Conservation (phyloP, 345 rosid genomes). For the Citrus medica region DNA sequence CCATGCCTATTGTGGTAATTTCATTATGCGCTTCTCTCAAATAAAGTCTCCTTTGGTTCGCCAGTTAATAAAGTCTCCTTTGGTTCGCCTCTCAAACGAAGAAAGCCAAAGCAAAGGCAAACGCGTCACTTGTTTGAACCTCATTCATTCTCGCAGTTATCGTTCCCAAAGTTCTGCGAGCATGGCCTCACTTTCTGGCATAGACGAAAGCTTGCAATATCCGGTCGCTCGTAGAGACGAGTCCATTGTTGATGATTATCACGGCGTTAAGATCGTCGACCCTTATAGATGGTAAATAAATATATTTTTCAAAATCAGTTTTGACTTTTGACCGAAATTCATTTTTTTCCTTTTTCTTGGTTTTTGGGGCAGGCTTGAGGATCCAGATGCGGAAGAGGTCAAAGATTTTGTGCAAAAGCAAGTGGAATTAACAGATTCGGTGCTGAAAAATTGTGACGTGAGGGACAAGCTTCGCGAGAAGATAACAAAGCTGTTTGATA, state of each 20-base stretch:
- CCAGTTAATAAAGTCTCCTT: background rate
- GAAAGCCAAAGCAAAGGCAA: no score
- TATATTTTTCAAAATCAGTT: no score
- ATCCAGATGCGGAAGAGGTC: conserved; percentile 78
- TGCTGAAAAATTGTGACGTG: conserved; percentile 53
- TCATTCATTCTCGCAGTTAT: no score
- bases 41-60: background rate
- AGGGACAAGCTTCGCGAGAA: conserved; percentile 58
- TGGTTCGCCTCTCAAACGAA: background rate
- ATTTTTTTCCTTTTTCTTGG: no score
- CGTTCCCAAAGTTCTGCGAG: no score
- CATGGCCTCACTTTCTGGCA: conserved; percentile 20
- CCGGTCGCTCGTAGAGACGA: conserved; percentile 70
- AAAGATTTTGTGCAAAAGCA: conserved; percentile 74
- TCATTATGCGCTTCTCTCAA: background rate
- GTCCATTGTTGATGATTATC: conserved; percentile 70
- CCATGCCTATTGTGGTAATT: background rate
- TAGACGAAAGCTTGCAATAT: conserved; percentile 38
- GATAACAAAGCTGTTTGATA: conserved; percentile 65
- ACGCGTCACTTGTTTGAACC: background rate
- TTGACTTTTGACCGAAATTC: no score
- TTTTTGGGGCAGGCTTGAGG: conserved; percentile 64
- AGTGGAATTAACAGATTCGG: conserved; percentile 57
- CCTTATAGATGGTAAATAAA: conserved; percentile 68
- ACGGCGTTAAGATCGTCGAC: conserved; percentile 64